Evolutionary conservation across 345 rosid species (phyloP), one percentile per base, ranked within the genome.

Genomic region (Salix brachista): DNA sequence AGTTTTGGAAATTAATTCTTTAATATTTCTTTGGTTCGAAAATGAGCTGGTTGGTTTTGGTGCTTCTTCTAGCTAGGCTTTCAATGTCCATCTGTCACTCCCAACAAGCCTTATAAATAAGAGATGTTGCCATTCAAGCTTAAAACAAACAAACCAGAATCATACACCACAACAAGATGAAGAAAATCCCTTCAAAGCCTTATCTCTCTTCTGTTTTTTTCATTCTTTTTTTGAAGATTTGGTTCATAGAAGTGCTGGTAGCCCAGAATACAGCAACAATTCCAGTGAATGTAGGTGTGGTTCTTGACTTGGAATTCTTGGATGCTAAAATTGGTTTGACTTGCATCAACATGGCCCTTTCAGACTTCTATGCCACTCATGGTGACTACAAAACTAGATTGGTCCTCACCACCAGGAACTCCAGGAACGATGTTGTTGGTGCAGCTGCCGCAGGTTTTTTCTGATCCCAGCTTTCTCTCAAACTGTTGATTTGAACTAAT

Each of bases 361-460:
- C 83, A 0, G 96, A 92, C 17, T 87, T 92, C 65, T 89, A 91
- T 37, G 70, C 73, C 8, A 30, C 85, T 34, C 74, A 76, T 69
- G 41, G 75, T 6, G 46, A 71, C 30, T 91, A 81, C 84, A 80
- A 64, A 67, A 89, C 95, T 48, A 86, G 95, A 79, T 70, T 91
- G 65, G 70, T 81, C 21, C 65, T 89, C 8, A 77, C 70, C 75
- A 1, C 75, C 56, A 86, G 85, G 28, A 85, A 92, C 52, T 84
- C 91, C 76, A 78, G 9, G 46, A 42, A 42, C 46, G 89, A 87
- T 69, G 88, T 87, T 0, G 78, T 92, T 13, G 85, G 46, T 65
- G 88, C 97, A 2, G 87, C 92, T 37, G 78, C 88, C 17, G 88
- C 92, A 69, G 91, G 97, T 91, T 50, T 13, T 36, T 64, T n/a